A percentile compares a stretch with the other conserved stretches of the same genome.
Evolutionary conservation across 2,329 filamentous ascomycete species (phyloP).

Genomic region (Aureobasidium musti): DNA sequence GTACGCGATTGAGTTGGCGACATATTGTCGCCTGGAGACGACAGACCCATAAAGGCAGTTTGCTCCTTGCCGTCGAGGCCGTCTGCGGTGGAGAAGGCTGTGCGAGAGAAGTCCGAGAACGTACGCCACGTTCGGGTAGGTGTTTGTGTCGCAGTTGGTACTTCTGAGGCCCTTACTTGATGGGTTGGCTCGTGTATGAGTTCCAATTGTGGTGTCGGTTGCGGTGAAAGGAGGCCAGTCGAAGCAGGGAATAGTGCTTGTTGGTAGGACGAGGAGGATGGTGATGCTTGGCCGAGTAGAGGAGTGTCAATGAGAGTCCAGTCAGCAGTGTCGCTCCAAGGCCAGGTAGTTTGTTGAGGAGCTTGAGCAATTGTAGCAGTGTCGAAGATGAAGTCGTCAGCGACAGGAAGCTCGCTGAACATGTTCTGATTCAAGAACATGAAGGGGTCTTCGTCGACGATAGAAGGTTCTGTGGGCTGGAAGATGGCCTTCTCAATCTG

Average conservation of each 20-base stretch:
- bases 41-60: constrained; percentile 6
- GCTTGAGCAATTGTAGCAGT: constrained; percentile 28
- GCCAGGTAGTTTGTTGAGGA: constrained; percentile 19
- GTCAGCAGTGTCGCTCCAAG: constrained; percentile 30
- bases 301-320: constrained; percentile 30
- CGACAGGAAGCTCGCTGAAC: constrained; percentile 25
- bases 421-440: constrained; percentile 23
- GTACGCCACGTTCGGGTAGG: constrained; percentile 10
- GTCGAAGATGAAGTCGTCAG: constrained; percentile 35
- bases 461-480: constrained; percentile 4
- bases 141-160: not conserved
- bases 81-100: constrained; percentile 22
- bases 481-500: constrained; percentile 10
- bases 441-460: constrained; percentile 27
- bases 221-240: constrained; percentile 10
- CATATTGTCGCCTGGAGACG: constrained; percentile 9
- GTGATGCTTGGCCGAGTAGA: not conserved
- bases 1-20: constrained; percentile 16
- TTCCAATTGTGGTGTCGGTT: constrained; percentile 18
- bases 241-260: constrained; percentile 19
- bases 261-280: constrained; percentile 4
- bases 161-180: not conserved
- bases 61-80: constrained; percentile 21
- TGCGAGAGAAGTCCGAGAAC: constrained; percentile 20
- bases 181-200: constrained; percentile 3